These are phyloP conservation scores for Leccinum ambiguum DNA, from an alignment of 1,284 basidiomycete genomes.

Conservation along the genomic window DNA sequence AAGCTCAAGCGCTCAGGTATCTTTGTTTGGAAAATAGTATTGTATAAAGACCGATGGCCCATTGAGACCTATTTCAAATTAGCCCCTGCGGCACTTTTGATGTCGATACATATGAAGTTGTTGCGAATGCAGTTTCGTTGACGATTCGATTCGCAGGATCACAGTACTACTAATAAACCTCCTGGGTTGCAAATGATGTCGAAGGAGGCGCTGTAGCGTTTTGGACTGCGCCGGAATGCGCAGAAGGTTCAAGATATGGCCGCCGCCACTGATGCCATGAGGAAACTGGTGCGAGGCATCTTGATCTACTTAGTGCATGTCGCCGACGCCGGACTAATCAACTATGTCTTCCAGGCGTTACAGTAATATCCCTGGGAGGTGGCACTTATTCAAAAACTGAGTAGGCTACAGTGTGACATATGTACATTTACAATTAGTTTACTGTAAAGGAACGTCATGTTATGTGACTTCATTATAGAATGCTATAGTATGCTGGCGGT, in stretches of 20 bases:
- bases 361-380: neutral
- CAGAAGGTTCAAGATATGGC: constrained; percentile 5
- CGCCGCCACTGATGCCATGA: constrained; percentile 6
- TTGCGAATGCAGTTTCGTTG: too few relatives aligned
- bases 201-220: neutral
- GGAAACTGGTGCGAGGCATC: too few relatives aligned
- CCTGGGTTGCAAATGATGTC: neutral
- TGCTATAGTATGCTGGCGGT: neutral
- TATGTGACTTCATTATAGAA: neutral
- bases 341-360: neutral
- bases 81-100: neutral
- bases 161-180: too few relatives aligned
- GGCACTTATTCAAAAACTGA: neutral
- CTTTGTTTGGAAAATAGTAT: neutral
- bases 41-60: neutral
- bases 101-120: neutral
- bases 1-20: neutral
- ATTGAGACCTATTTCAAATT: neutral
- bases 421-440: neutral
- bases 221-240: neutral
- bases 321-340: neutral
- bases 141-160: too few relatives aligned
- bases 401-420: neutral
- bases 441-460: neutral
- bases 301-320: constrained; percentile 11